Evolutionary conservation across 73 alveolate species (phyloP), one percentile per base, ranked within the genome.

Genomic region (Paramecium primaurelia): DNA sequence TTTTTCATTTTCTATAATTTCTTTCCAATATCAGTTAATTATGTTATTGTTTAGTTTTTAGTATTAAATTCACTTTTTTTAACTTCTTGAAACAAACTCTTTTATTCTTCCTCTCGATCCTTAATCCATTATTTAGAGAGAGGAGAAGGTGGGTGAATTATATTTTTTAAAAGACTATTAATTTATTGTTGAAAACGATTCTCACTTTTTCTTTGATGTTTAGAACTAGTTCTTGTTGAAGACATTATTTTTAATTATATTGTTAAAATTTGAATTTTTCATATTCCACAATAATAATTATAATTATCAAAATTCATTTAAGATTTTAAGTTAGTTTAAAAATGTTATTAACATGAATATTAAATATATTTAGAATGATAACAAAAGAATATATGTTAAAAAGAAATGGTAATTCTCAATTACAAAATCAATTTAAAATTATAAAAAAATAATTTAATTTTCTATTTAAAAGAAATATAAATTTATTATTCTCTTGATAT

Each of bases 221-320:
- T 64, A 8, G 84, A 64, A 28, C 51, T 34, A 7, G 45, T 64
- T 64, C 84, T 64, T 64, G 84, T 32, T 28, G 14, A 32, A 11
- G 84, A 64, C 84, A 64, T 64, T 64, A 34, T 14, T 32, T 64
- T 64, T 64, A 64, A 64, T 64, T 25, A 32, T 64, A 64, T 64
- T 64, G 84, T 64, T 64, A 64, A 64, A 28, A 64, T 64, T 64
- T 64, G 84, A 64, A 64, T 64, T 64, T 64, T 54, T 54, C 69
- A 54, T 54, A 54, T 18, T 54, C 18, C 32, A 22, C 20, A 18
- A 16, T 54, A 54, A 54, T 54, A 18, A 54, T 54, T n/a, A 18
- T 22, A 54, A n/a, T 54, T n/a, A 18, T 0, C 32, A 54, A 54
- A 5, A 16, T 0, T 18, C 18, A n/a, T 2, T 18, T 6, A 22